A percentile compares a stretch with the other conserved stretches of the same genome.
Conservation (phyloP, 2,329 filamentous ascomycete species). For the Colletotrichum gigasporum region DNA sequence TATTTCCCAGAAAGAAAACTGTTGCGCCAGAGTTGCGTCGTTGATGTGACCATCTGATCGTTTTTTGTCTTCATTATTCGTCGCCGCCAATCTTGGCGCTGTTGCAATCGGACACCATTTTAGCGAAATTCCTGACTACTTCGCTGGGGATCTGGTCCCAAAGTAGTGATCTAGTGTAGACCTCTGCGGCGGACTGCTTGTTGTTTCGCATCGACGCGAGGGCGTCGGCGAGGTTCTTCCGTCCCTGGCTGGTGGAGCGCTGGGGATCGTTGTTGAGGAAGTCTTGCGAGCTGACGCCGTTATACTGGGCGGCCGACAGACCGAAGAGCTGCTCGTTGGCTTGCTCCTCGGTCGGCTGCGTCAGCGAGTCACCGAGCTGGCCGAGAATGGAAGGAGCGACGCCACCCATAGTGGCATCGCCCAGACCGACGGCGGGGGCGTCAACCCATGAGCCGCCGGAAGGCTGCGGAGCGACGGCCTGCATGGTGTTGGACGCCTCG, state of each 20-base stretch:
- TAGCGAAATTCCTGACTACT: slow-evolving; percentile 90
- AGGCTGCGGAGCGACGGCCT: slow-evolving; percentile 59
- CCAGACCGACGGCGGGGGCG: slow-evolving; percentile 49
- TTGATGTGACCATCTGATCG: slow-evolving; percentile 14
- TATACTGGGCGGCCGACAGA: slow-evolving; percentile 88
- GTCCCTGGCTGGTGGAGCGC: slow-evolving; percentile 68
- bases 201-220: slow-evolving; percentile 80
- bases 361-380: slow-evolving; percentile 73
- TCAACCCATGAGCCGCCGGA: slow-evolving; percentile 60
- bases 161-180: slow-evolving; percentile 90
- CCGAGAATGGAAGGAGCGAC: slow-evolving; percentile 70
- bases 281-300: slow-evolving; percentile 80
- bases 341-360: slow-evolving; percentile 83
- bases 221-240: slow-evolving; percentile 81
- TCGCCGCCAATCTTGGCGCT: slow-evolving; percentile 49
- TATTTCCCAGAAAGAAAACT: slow-evolving; percentile 25
- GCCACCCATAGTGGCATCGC: slow-evolving; percentile 54
- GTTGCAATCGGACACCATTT: slow-evolving; percentile 84
- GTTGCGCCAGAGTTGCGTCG: slow-evolving; percentile 31
- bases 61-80: slow-evolving; percentile 47
- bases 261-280: slow-evolving; percentile 69
- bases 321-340: slow-evolving; percentile 89
- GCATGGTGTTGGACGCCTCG: slow-evolving; percentile 53
- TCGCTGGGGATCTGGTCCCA: slow-evolving; percentile 95
- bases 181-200: slow-evolving; percentile 82